These are phyloP conservation scores for Fraxinus latifolia DNA, from an alignment of 305 asterid genomes.

Conservation along the genomic window DNA sequence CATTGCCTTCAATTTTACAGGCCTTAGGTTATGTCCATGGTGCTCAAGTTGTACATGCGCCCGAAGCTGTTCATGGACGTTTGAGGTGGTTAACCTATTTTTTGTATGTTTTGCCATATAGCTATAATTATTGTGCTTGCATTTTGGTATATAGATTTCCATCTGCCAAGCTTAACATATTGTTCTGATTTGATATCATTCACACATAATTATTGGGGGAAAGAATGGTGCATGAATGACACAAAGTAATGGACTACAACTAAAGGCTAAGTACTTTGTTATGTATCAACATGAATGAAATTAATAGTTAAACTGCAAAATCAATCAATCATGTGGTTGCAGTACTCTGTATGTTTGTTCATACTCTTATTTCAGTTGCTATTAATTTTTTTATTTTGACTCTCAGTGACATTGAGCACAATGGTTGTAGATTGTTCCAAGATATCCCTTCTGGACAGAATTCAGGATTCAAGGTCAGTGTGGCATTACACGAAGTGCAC, in stretches of 20 bases:
- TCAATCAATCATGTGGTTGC: neutral
- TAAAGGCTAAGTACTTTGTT: neutral
- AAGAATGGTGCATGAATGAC: neutral
- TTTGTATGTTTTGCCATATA: constrained; percentile 7
- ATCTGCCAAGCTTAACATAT: neutral
- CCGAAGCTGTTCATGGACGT: constrained; percentile 93
- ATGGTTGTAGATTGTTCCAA: constrained; percentile 60
- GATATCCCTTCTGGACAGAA: constrained; percentile 77
- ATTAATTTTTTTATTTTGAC: constrained; percentile 13
- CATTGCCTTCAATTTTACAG: constrained; percentile 36
- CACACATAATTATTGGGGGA: neutral
- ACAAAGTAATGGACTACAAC: neutral
- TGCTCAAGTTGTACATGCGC: constrained; percentile 77
- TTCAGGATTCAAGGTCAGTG: constrained; percentile 87
- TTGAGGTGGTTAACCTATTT: constrained; percentile 53
- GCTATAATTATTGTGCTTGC: constrained; percentile 8
- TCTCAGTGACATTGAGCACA: constrained; percentile 80
- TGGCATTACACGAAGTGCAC: neutral
- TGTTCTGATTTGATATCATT: neutral
- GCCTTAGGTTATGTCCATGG: constrained; percentile 94
- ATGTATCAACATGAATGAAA: neutral
- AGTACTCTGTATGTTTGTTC: neutral
- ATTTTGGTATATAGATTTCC: neutral
- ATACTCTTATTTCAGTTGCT: constrained; percentile 6
- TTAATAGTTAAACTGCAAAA: neutral